phyloP scores from a whole-genome alignment of 2,329 filamentous ascomycete species.

The Lecanicillium sp. region DNA sequence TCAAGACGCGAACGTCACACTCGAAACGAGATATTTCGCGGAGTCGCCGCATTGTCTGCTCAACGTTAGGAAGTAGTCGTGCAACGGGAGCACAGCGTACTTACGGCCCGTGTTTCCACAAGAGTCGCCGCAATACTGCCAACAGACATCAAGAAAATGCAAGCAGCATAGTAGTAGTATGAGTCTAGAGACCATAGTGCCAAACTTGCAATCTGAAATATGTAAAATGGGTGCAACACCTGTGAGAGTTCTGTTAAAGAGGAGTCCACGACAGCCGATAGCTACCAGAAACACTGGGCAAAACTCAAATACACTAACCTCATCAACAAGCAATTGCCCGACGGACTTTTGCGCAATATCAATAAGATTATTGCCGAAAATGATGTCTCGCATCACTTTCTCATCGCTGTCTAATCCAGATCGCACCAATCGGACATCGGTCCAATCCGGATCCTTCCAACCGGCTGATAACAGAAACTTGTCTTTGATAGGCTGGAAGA shows the following conservation, averaged over 20 bases:
- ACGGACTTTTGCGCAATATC: slow-evolving; percentile 88
- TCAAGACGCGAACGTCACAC: slow-evolving; percentile 86
- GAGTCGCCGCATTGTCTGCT: slow-evolving; percentile 75
- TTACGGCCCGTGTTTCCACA: slow-evolving; percentile 75
- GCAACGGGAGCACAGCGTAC: slow-evolving; percentile 18
- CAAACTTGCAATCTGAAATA: slow-evolving; percentile 94
- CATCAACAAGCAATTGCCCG: slow-evolving; percentile 77
- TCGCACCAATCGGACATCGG: slow-evolving; percentile 64
- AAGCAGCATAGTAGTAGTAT: slow-evolving; percentile 95
- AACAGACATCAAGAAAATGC: slow-evolving; percentile 91
- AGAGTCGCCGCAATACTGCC: slow-evolving; percentile 87
- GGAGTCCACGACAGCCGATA: background rate
- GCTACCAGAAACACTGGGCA: background rate
- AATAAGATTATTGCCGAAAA: slow-evolving; percentile 87
- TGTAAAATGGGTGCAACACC: slow-evolving; percentile 95
- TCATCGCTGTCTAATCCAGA: slow-evolving; percentile 82
- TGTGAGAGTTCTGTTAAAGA: slow-evolving; percentile 21
- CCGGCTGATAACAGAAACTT: slow-evolving; percentile 80
- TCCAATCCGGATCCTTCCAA: slow-evolving; percentile 94
- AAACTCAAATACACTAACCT: slow-evolving; percentile 41
- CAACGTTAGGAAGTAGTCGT: slow-evolving; percentile 1
- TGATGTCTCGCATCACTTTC: slow-evolving; percentile 69
- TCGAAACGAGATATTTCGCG: slow-evolving; percentile 91
- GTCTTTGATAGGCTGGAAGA: slow-evolving; percentile 81
- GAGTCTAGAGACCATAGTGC: slow-evolving; percentile 90